Base-by-base conservation (phyloP, 768 basidiomycete species). In the Favolaschia claudopus region DNA sequence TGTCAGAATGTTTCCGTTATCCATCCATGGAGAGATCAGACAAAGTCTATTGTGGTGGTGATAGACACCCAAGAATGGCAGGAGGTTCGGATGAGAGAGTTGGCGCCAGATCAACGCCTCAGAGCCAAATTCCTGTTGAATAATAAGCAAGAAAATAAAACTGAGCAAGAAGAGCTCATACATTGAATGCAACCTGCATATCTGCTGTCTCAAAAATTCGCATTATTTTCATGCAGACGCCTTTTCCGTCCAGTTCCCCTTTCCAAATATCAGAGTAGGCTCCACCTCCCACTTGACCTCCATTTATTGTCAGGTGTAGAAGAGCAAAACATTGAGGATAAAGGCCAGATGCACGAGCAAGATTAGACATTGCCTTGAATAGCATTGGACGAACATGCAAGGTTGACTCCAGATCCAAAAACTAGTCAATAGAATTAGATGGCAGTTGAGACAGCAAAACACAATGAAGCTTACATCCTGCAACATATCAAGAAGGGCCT, bases 11-110 rank as follows among this genome's bases (percentile, higher is more conserved):
- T 70, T 65, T 1, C 74, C 74, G 15, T 70, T 60, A 31, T 63
- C 48, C 72, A 74, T 73, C 70, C 72, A 72, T 7, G 70, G 69
- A 7, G 62, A 58, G 13, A 75, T 19, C 17, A 75, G 68, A 19
- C 61, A 64, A 22, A 67, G 42, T 7, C 62, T 34, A 14, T 32
- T 29, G 5, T 53, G 40, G 34, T 58, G 60, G 42, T 58, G 46
- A 45, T 67, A 55, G 13, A 66, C 43, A 13, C 68, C 68, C 19
- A 64, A 45, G 44, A 67, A 70, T 2, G 65, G 53, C 3, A 70
- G 44, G 45, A 68, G 44, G 32, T 65, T 65, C 13, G 67, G 65
- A 53, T 67, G 67, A 34, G 37, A 24, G 20, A 68, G 52, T 7
- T 64, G 52, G 24, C 61, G 65, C 25, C 63, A 58, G 19, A 68